A percentile compares a stretch with the other conserved stretches of the same genome.
Evolutionary conservation across 768 basidiomycete genomes (phyloP).

Genomic region (Flagelloscypha sp.): DNA sequence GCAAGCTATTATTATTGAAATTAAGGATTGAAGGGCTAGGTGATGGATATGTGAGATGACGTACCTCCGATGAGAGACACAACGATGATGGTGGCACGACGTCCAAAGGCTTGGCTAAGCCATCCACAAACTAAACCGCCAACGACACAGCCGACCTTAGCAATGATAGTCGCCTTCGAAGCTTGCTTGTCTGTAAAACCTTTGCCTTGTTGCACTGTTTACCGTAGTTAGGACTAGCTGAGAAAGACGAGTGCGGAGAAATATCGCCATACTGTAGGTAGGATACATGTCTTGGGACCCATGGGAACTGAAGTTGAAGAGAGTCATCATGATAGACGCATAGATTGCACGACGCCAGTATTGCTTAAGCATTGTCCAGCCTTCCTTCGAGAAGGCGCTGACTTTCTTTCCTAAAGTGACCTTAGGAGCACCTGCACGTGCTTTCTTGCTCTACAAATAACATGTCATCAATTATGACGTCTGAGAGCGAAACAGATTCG

Average conservation of each 20-base stretch:
- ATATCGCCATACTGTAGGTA: no score
- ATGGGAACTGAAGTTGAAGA: constrained; percentile 43
- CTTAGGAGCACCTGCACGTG: constrained; percentile 10
- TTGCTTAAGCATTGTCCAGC: constrained; percentile 43
- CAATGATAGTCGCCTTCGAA: constrained; percentile 54
- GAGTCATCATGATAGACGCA: constrained; percentile 52
- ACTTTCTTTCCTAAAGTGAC: no score
- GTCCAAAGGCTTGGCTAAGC: constrained; percentile 47
- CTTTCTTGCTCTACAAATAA: no score
- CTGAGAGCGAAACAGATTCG: no score
- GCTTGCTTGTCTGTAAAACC: constrained; percentile 35
- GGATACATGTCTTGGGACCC: no score
- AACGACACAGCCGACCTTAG: constrained; percentile 15
- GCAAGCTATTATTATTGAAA: no score
- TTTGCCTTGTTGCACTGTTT: constrained; percentile 26
- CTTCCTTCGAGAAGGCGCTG: constrained; percentile 46
- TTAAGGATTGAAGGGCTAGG: no score
- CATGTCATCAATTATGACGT: no score
- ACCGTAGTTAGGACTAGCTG: no score
- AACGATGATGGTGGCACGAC: constrained; percentile 48
- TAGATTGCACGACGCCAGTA: constrained; percentile 56
- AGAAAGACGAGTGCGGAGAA: no score
- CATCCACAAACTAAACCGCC: constrained; percentile 50
- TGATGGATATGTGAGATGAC: no score
- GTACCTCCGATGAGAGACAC: constrained; percentile 29